Percentiles rank a stretch among this genome's conserved stretches.
Evolutionary conservation across 2,329 filamentous ascomycete species (phyloP).

Genomic region (Coleophoma cylindrospora): DNA sequence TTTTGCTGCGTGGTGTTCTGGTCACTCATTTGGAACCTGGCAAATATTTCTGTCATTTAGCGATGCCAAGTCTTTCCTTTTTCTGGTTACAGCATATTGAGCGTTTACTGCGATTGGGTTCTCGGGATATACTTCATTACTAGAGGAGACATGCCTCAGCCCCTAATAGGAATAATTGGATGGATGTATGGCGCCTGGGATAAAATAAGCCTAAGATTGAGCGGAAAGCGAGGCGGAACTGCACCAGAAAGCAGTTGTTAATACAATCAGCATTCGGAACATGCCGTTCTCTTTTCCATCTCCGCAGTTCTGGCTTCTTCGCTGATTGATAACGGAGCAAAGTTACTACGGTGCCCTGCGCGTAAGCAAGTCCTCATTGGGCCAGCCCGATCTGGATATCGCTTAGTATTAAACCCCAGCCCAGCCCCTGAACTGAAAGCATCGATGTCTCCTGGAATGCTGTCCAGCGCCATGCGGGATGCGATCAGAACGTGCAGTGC

Average conservation of each 20-base stretch:
- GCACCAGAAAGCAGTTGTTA: neutral
- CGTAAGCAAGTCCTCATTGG: no score
- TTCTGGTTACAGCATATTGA: neutral
- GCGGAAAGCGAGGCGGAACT: neutral
- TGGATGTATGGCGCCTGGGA: neutral
- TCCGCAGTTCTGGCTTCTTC: no score
- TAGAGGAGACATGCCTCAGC: no score
- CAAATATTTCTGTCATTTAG: neutral
- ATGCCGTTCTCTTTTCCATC: no score
- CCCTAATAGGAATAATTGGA: neutral
- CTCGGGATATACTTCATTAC: no score
- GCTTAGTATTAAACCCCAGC: no score
- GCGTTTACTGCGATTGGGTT: neutral
- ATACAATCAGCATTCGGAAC: neutral
- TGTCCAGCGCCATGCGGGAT: neutral
- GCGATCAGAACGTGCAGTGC: no score
- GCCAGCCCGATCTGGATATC: no score
- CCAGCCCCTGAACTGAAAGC: no score
- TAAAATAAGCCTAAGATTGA: no score
- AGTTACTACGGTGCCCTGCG: no score
- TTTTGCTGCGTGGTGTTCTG: neutral
- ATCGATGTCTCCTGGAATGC: slow-evolving; percentile 1
- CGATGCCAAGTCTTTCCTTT: neutral
- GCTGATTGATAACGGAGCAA: no score
- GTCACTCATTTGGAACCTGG: neutral